Evolutionary conservation across 371 early-diverging fungal genomes (phyloP).

Genomic region (Lichtheimia ornata): DNA sequence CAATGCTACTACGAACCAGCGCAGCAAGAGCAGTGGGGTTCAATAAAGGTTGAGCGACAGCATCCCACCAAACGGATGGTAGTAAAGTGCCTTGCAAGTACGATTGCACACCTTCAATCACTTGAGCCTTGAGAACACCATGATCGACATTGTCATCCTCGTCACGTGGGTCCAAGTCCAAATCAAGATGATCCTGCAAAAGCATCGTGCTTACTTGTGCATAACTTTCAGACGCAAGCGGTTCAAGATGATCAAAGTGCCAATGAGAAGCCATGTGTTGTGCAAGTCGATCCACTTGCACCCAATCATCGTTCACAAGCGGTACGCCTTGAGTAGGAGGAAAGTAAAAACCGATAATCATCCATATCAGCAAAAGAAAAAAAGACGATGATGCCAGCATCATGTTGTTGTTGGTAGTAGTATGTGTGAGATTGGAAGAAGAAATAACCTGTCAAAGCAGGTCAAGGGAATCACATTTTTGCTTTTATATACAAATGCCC

Average conservation of each 20-base stretch:
- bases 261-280: slow-evolving; percentile 5
- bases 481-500: not conserved
- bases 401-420: not conserved
- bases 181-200: not conserved
- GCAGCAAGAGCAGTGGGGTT: not conserved
- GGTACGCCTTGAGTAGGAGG: not conserved
- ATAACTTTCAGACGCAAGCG: not conserved
- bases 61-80: slow-evolving; percentile 1
- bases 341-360: not conserved
- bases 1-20: not conserved
- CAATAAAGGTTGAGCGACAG: not conserved
- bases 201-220: not conserved
- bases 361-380: too few species aligned
- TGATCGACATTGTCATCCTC: not conserved
- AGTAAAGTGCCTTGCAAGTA: not conserved
- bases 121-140: not conserved
- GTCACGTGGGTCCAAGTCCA: not conserved
- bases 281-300: slow-evolving; percentile 1
- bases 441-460: not conserved
- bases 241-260: slow-evolving; percentile 6
- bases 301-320: not conserved
- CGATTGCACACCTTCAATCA: not conserved
- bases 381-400: too few species aligned
- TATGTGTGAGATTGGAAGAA: not conserved
- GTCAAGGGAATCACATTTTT: not conserved